Conservation (phyloP, 2,329 filamentous ascomycete genomes). For the Penicillium sp. region DNA sequence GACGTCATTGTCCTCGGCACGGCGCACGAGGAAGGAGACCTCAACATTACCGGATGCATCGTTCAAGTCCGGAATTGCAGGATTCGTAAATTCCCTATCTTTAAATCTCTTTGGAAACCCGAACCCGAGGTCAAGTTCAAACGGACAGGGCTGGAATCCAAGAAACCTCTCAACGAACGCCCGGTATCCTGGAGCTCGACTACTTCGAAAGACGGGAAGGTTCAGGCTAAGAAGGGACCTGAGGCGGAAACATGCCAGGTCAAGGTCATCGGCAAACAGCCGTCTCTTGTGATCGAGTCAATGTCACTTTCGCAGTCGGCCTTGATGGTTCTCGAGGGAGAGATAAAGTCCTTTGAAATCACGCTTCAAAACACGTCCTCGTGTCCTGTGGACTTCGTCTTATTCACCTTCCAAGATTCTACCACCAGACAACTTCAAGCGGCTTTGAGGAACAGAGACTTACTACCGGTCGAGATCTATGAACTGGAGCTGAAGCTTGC, state of each 20-base stretch:
- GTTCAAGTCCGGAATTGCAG: slow-evolving; percentile 79
- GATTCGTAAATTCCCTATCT: slow-evolving; percentile 80
- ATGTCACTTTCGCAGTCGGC: slow-evolving; percentile 79
- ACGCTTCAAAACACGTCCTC: slow-evolving; percentile 75
- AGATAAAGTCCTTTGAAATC: slow-evolving; percentile 72
- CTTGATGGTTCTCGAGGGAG: slow-evolving; percentile 90
- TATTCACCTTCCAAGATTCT: slow-evolving; percentile 88
- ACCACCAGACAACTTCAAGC: slow-evolving; percentile 74
- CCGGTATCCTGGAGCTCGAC: slow-evolving; percentile 46
- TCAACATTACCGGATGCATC: slow-evolving; percentile 74
- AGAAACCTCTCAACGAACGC: slow-evolving; percentile 51
- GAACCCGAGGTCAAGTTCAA: slow-evolving; percentile 72
- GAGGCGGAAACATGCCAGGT: slow-evolving; percentile 50
- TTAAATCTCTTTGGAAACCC: slow-evolving; percentile 71
- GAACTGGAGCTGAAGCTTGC: slow-evolving; percentile 80
- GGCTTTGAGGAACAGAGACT: slow-evolving; percentile 72
- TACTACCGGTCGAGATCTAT: slow-evolving; percentile 75
- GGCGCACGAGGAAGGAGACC: slow-evolving; percentile 63
- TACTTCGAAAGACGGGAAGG: slow-evolving; percentile 36
- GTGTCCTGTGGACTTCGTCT: slow-evolving; percentile 75
- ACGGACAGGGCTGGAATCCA: slow-evolving; percentile 62
- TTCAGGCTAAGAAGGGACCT: slow-evolving; percentile 32
- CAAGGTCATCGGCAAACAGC: slow-evolving; percentile 76
- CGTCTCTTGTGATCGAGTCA: slow-evolving; percentile 70
- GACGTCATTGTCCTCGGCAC: slow-evolving; percentile 69